Evolutionary conservation across 75 land plant species (phyloP).

Genomic region (Cryptomeria japonica): DNA sequence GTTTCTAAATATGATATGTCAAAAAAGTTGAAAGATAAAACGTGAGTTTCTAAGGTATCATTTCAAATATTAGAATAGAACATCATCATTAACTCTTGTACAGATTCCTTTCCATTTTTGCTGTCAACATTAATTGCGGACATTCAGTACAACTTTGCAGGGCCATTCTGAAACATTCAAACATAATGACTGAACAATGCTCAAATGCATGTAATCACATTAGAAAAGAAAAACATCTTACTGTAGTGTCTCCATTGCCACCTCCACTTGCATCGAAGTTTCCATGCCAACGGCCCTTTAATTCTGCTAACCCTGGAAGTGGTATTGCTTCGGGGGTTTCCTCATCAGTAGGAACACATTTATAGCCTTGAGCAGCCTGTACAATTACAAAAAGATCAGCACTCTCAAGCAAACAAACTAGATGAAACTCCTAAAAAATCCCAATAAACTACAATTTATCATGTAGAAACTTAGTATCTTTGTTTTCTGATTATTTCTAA

Average conservation of each 20-base stretch:
- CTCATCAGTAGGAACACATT: constrained; percentile 50
- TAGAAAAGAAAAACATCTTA: constrained; percentile 15
- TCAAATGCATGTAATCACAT: background rate
- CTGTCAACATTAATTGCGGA: background rate
- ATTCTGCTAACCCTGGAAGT: constrained; percentile 94
- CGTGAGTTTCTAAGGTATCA: background rate
- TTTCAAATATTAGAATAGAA: background rate
- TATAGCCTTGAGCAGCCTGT: constrained; percentile 25
- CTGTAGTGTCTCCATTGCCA: constrained; percentile 96
- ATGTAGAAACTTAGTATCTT: too few relatives aligned
- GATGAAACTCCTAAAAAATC: background rate
- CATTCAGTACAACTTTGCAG: background rate
- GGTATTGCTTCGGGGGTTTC: constrained; percentile 66
- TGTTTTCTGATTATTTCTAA: background rate
- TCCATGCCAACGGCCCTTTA: constrained; percentile 91
- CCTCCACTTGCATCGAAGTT: constrained; percentile 99
- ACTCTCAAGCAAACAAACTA: constrained; percentile 2
- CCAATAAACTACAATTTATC: background rate
- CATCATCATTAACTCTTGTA: background rate
- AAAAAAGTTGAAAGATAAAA: background rate
- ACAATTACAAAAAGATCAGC: background rate
- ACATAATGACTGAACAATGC: background rate
- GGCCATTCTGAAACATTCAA: background rate
- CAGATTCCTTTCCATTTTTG: background rate
- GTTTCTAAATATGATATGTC: background rate